Conservation (phyloP, 345 rosid species). For the Gossypium bickii region DNA sequence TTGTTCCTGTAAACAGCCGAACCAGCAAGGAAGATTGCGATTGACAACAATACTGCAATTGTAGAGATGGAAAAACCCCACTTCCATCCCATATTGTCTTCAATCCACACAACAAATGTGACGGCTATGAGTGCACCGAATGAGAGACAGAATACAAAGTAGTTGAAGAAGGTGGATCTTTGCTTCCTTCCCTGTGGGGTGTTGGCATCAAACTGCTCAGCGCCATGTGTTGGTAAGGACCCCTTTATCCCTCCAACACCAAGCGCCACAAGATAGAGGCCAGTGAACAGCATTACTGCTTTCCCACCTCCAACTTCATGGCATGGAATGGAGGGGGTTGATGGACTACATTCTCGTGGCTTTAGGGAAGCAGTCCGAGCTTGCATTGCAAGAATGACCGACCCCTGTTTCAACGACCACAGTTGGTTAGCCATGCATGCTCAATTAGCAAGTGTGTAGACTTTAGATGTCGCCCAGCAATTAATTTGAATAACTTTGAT, state of each 20-base stretch:
- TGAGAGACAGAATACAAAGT: constrained; percentile 80
- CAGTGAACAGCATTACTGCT: constrained; percentile 63
- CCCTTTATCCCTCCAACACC: constrained; percentile 98
- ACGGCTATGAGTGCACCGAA: constrained; percentile 80
- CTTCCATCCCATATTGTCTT: constrained; percentile 91
- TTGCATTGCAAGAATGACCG: constrained; percentile 77
- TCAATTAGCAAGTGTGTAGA: not conserved
- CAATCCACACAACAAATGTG: constrained; percentile 88
- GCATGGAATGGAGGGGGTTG: constrained; percentile 34
- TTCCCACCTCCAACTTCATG: constrained; percentile 48
- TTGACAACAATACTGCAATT: constrained; percentile 55
- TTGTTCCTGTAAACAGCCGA: constrained; percentile 63
- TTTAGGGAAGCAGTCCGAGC: constrained; percentile 62
- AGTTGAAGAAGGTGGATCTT: constrained; percentile 86
- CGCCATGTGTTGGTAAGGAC: constrained; percentile 79
- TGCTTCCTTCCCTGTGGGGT: constrained; percentile 69
- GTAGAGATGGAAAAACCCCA: constrained; percentile 87
- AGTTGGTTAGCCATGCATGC: not conserved
- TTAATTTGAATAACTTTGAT: not conserved
- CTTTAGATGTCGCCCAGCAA: not conserved
- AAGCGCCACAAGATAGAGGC: constrained; percentile 80
- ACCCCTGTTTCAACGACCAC: not conserved
- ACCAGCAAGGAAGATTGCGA: constrained; percentile 66
- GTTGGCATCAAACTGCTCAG: constrained; percentile 72
- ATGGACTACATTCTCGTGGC: constrained; percentile 53